Conservation (phyloP, 2,329 filamentous ascomycete genomes). For the Talaromyces rugulosus region DNA sequence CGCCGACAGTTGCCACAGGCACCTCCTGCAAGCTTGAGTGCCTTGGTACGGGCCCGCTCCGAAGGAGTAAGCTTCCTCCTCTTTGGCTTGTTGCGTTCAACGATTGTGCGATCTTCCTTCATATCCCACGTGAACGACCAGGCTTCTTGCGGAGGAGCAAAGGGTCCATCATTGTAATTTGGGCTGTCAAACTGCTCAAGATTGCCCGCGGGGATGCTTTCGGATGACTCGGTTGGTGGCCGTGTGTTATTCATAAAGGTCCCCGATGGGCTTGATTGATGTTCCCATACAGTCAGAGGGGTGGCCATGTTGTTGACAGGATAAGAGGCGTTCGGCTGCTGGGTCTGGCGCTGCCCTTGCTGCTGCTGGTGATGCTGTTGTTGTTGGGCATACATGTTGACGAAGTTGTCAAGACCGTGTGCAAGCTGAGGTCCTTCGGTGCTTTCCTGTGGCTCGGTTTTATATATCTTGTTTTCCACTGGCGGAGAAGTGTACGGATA, state of each 20-base stretch:
- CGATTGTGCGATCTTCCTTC: not conserved
- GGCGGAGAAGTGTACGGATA: not conserved
- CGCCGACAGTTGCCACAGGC: conserved; percentile 2
- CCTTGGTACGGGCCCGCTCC: not conserved
- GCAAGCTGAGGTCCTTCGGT: not conserved
- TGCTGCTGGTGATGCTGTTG: not conserved
- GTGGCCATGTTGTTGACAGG: not conserved
- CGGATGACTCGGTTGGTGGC: not conserved
- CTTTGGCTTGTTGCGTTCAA: not conserved
- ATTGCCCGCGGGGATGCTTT: not conserved
- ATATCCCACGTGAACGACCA: not conserved
- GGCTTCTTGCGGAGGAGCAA: not conserved
- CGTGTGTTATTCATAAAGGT: not conserved
- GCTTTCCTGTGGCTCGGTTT: not conserved
- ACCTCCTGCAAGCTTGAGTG: conserved; percentile 4
- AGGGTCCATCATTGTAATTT: not conserved
- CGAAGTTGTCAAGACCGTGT: not conserved
- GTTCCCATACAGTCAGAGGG: not conserved
- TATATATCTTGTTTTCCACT: not conserved
- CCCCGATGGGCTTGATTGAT: not conserved
- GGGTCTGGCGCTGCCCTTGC: not conserved
- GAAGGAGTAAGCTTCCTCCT: not conserved
- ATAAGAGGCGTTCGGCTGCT: not conserved
- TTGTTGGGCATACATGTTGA: not conserved
- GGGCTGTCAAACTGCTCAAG: not conserved